Base-by-base conservation (phyloP, 345 rosid genomes). In the Brassica juncea region DNA sequence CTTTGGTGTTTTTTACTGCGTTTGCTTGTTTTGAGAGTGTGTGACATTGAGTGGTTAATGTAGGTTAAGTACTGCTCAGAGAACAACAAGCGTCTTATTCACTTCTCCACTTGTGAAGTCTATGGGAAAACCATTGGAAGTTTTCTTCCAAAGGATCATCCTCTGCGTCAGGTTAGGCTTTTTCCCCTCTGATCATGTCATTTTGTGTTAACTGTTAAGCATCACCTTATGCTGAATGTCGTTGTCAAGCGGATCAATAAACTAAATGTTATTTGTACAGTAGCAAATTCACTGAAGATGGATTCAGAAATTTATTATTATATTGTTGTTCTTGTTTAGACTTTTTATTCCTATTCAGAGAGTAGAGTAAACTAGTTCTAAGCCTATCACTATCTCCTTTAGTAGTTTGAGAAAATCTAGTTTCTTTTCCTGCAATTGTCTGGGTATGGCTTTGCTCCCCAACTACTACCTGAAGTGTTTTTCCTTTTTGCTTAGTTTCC, bases 31-130 rank as follows among this genome's bases (percentile, higher is more conserved):
- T 34, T 23, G 25, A 23, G 25, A 1, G 25, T 23, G 64, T 52
- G 75, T 70, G 82, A 77, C 32, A 66, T 83, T 80, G 86, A 75
- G 54, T 80, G 76, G 7, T 60, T 28, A 39, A 75, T 81, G 39
- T 71, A 96, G 99, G 97, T 89, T 27, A 96, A 96, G 77, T 96
- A 96, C 84, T 96, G 99, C 81, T 96, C 99, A 23, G 99, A 96
- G 88, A 96, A 96, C 86, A 87, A 73, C 85, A 96, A 96, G 88
- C 98, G 99, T 81, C 82, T 96, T 44, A 93, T 96, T 84, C 99
- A 93, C 87, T 96, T 96, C 83, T 96, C 99, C 4, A 96, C 99
- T 28, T 96, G 99, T 82, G 99, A 96, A 87, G 97, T 96, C 6
- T 96, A 96, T 84, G 99, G 99, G 16, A 96, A 96, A 86, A 96